phyloP scores from a whole-genome alignment of 139 green algal species.

The Picochlorum sp. region DNA sequence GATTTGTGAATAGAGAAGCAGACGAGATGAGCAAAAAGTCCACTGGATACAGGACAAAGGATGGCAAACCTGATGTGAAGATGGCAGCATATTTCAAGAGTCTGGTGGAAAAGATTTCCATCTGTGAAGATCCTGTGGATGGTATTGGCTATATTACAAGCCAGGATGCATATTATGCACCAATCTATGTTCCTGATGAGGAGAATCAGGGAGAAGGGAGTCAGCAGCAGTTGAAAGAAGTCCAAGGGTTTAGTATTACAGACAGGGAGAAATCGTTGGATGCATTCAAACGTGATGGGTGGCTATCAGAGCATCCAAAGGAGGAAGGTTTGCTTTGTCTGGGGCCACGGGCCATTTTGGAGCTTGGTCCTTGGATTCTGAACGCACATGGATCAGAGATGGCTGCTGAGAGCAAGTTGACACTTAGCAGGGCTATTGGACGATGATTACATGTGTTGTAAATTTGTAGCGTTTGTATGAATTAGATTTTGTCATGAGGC shows the following conservation, averaged over 20 bases:
- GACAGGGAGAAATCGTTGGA: constrained; percentile 5
- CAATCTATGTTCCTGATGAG: neutral
- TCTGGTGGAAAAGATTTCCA: constrained; percentile 8
- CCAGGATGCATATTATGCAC: constrained; percentile 5
- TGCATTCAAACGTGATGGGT: constrained; percentile 3
- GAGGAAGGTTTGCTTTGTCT: neutral
- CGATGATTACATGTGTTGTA: neutral
- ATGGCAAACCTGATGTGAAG: constrained; percentile 14
- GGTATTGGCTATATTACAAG: constrained; percentile 1
- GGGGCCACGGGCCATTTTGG: constrained; percentile 6
- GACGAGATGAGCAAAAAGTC: constrained; percentile 15
- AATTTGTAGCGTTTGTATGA: neutral
- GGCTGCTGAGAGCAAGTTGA: neutral
- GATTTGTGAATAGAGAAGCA: constrained; percentile 18
- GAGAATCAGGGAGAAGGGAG: neutral
- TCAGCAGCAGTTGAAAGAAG: neutral
- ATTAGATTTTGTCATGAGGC: neutral
- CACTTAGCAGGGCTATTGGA: neutral
- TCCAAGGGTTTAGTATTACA: neutral
- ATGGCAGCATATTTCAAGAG: constrained; percentile 15
- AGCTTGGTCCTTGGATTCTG: constrained; percentile 3
- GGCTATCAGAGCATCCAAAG: constrained; percentile 3
- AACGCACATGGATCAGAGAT: neutral
- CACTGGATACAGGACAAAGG: constrained; percentile 2
- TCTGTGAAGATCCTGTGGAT: neutral